phyloP scores from a whole-genome alignment of 208 protist genomes.

The Trypanosoma boissoni region DNA sequence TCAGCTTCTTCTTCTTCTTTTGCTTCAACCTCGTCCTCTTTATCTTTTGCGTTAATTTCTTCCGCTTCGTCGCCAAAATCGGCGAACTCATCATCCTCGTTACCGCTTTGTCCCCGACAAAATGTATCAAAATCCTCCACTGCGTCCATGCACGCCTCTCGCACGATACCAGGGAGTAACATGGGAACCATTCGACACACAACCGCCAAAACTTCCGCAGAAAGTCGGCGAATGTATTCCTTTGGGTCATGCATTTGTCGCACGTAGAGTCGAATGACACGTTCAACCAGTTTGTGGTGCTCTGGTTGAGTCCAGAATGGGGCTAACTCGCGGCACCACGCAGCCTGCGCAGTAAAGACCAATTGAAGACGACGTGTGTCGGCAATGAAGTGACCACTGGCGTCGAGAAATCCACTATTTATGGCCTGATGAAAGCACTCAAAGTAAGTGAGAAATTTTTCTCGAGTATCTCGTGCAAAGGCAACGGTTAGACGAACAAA shows the following conservation, averaged over 20 bases:
- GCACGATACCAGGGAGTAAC: constrained; percentile 56
- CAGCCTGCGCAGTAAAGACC: constrained; percentile 75
- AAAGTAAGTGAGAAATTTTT: constrained; percentile 78
- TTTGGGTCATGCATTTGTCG: constrained; percentile 73
- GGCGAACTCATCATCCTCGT: not conserved
- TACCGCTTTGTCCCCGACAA: no score
- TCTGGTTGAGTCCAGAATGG: constrained; percentile 41
- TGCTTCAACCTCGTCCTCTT: constrained; percentile 10
- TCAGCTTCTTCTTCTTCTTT: constrained; percentile 17
- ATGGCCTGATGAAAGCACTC: constrained; percentile 84
- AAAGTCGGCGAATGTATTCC: constrained; percentile 81
- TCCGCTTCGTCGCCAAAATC: not conserved
- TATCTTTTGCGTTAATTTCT: constrained; percentile 6
- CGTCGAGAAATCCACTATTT: constrained; percentile 75
- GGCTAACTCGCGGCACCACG: constrained; percentile 84
- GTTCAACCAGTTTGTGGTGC: constrained; percentile 33
- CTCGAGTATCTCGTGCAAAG: constrained; percentile 75
- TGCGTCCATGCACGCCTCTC: constrained; percentile 48
- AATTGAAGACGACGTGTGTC: constrained; percentile 74
- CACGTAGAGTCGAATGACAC: constrained; percentile 64
- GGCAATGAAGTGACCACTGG: constrained; percentile 51
- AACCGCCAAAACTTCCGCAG: constrained; percentile 74
- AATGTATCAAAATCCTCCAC: constrained; percentile 42
- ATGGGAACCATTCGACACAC: constrained; percentile 51
- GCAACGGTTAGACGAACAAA: constrained; percentile 80